Percentiles rank a stretch among this genome's conserved stretches.
Evolutionary conservation across 1,284 basidiomycete genomes (phyloP).

Genomic region (Coniferiporia sulphurascens): DNA sequence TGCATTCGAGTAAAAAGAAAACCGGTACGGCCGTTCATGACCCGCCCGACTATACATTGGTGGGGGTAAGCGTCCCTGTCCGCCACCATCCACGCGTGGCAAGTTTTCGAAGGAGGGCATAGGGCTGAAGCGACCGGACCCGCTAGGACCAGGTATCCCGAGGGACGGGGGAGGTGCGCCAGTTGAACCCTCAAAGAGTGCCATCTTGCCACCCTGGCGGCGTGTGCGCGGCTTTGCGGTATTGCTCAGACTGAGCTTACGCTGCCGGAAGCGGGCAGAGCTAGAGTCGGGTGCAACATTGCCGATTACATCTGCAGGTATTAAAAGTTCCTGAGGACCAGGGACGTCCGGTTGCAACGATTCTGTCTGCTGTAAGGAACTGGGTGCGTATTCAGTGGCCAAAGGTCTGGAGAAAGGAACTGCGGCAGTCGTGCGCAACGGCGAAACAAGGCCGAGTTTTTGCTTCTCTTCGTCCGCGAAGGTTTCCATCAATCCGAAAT

Average conservation of each 20-base stretch:
- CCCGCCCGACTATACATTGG: conserved; percentile 46
- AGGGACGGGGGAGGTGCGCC: conserved; percentile 45
- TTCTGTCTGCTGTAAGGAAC: background rate
- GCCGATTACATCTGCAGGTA: conserved; percentile 18
- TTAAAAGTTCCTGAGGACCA: conserved; percentile 17
- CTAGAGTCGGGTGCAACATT: conserved; percentile 22
- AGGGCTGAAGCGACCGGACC: conserved; percentile 24
- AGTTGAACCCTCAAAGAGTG: conserved; percentile 76
- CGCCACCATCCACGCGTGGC: conserved; percentile 17
- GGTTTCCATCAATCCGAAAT: conserved; percentile 77
- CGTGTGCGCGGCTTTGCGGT: conserved; percentile 48
- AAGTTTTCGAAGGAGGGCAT: conserved; percentile 23
- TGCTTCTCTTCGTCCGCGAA: conserved; percentile 74
- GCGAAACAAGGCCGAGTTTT: conserved; percentile 45
- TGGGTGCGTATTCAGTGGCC: background rate
- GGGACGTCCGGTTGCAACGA: background rate
- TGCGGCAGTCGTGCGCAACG: conserved; percentile 25
- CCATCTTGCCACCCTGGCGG: conserved; percentile 77
- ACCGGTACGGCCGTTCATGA: conserved; percentile 90
- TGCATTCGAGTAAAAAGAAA: conserved; percentile 97
- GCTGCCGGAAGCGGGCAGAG: conserved; percentile 53
- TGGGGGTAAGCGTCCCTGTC: conserved; percentile 21
- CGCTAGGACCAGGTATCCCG: conserved; percentile 30
- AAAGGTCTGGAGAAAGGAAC: background rate
- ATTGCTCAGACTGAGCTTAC: conserved; percentile 81